Evolutionary conservation across 2,329 filamentous ascomycete genomes (phyloP), one percentile per base, ranked within the genome.

Genomic region (Epicoccum nigrum): DNA sequence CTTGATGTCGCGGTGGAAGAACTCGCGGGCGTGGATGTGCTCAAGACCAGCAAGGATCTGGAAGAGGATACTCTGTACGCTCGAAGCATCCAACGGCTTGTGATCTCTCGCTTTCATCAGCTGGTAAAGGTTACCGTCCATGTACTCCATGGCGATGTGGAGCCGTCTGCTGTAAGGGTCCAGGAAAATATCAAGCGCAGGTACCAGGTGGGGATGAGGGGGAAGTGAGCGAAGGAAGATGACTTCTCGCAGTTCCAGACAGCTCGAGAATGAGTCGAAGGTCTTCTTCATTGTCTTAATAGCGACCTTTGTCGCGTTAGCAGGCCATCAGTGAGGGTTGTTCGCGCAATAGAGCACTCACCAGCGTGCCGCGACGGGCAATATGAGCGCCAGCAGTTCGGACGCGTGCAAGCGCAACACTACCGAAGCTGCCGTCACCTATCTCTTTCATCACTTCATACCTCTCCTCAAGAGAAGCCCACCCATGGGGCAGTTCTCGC

Each of bases 261-360:
- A 99, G 44, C 92, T 89, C 13, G 84, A 79, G 70, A 97, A 92
- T 1, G 90, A 96, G 65, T 97, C 92, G 67, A 97, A 99, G 0
- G 89, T 92, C 84, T 99, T 99, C 83, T 99, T 99, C 94, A 99
- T 99, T 5, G 94, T 97, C 78, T 99, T 99, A 78, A 99, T 97
- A 34, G 94, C 94, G 67, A 99, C 89, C 94, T 97, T 53, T 48
- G 45, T 59, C 53, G 54, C 33, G 64, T 64, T 60, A 68, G 63
- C 59, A 33, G 11, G 38, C 13, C 50, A 23, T 54, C 45, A 53
- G 45, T 45, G 31, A 32, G 41, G 16, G 23, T 23, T 43, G 13
- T 23, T 49, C 40, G 54, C 31, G 54, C 40, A 28, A 54, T 47
- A 45, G 49, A 39, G 80, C 87, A 81, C 68, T 15, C 86, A 97